Evolutionary conservation across 108 stramenopile genomes (phyloP).

Genomic region (Cyclotella cryptica): DNA sequence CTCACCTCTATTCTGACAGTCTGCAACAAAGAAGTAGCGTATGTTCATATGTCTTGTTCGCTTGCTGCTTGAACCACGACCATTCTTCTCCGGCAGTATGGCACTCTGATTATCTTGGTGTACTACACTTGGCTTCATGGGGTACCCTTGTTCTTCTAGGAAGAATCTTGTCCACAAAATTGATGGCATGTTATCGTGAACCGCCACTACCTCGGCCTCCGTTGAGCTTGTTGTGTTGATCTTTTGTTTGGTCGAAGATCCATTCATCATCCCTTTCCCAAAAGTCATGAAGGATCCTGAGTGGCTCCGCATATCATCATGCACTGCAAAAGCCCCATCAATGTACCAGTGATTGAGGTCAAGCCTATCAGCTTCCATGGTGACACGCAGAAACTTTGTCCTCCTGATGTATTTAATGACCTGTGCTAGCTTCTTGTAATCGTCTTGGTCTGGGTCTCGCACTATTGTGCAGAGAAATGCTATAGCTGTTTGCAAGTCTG

Average conservation of each 20-base stretch:
- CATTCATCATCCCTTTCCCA: conserved; percentile 6
- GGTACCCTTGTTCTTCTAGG: conserved; percentile 58
- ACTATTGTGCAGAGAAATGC: too few species aligned
- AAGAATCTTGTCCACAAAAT: conserved; percentile 60
- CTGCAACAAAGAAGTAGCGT: too few species aligned
- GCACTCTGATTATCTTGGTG: conserved; percentile 64
- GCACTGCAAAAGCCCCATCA: neutral
- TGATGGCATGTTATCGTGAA: conserved; percentile 51
- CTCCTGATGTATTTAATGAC: neutral
- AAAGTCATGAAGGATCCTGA: neutral
- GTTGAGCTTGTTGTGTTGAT: conserved; percentile 57
- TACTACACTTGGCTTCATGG: conserved; percentile 42
- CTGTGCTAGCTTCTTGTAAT: too few species aligned
- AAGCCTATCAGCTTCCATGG: neutral
- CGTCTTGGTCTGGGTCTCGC: too few species aligned
- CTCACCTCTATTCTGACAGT: too few species aligned
- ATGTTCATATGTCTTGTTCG: too few species aligned
- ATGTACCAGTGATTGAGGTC: neutral
- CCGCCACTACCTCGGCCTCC: conserved; percentile 55
- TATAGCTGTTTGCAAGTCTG: too few species aligned
- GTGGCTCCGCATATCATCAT: neutral
- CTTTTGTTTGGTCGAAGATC: conserved; percentile 44
- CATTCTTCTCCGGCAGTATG: conserved; percentile 64
- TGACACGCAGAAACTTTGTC: too few species aligned
- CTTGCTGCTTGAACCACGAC: neutral